Conservation (phyloP, 2,329 filamentous ascomycete genomes). For the Rhytidhysteron rufulum region DNA sequence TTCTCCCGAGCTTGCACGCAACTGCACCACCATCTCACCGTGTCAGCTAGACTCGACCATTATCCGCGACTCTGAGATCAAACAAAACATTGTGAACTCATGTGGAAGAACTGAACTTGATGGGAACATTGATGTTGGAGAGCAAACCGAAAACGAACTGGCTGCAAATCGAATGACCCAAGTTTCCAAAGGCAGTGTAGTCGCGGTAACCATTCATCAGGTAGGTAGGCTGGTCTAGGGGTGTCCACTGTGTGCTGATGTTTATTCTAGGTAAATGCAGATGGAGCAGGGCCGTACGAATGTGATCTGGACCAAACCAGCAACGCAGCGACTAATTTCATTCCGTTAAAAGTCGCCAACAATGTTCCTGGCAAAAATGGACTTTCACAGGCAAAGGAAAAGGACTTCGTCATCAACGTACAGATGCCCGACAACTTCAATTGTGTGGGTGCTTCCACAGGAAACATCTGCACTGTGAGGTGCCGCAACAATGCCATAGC, state of each 20-base stretch:
- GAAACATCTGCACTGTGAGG: conserved; percentile 56
- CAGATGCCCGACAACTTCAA: conserved; percentile 44
- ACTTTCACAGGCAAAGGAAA: conserved; percentile 53
- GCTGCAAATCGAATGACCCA: conserved; percentile 26
- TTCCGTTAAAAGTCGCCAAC: conserved; percentile 53
- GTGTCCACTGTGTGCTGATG: too few species aligned
- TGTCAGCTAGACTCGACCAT: conserved; percentile 37
- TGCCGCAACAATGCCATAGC: conserved; percentile 57
- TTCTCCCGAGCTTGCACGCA: too few species aligned
- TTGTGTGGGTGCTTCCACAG: conserved; percentile 39
- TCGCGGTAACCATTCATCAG: conserved; percentile 45
- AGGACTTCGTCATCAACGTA: conserved; percentile 56
- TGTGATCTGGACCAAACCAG: conserved; percentile 30
- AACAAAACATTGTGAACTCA: conserved; percentile 34
- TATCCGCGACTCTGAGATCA: conserved; percentile 34
- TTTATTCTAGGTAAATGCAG: conserved; percentile 53
- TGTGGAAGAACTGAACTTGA: conserved; percentile 34
- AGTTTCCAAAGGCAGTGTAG: conserved; percentile 20
- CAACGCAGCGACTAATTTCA: conserved; percentile 40
- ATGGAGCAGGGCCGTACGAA: conserved; percentile 51
- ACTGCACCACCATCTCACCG: too few species aligned
- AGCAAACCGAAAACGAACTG: conserved; percentile 35
- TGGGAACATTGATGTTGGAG: conserved; percentile 37
- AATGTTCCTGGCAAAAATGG: conserved; percentile 59
- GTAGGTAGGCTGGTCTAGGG: too few species aligned